phyloP scores from a whole-genome alignment of 805 yeast genomes.

The Pichia phayaonensis region DNA sequence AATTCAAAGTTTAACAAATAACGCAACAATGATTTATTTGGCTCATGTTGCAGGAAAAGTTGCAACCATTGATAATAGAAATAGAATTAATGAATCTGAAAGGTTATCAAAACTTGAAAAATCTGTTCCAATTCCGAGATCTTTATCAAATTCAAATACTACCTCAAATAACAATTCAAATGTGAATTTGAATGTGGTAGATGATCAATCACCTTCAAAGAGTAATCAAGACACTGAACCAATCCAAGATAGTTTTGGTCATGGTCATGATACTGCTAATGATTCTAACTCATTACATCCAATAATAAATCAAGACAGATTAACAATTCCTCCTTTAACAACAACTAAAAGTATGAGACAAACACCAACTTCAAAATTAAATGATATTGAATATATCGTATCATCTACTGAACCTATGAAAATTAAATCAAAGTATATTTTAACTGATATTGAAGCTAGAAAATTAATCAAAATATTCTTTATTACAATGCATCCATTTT shows the following conservation, averaged over 20 bases:
- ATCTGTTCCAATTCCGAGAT: slow-evolving; percentile 5
- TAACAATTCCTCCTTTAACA: slow-evolving; percentile 38
- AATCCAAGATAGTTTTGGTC: slow-evolving; percentile 23
- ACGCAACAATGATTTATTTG: slow-evolving; percentile 56
- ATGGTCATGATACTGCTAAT: slow-evolving; percentile 19
- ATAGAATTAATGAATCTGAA: slow-evolving; percentile 45
- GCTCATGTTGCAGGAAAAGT: slow-evolving; percentile 77
- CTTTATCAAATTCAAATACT: slow-evolving; percentile 1
- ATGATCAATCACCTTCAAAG: not conserved
- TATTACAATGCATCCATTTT: slow-evolving; percentile 78
- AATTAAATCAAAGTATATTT: slow-evolving; percentile 24
- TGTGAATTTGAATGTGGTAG: not conserved
- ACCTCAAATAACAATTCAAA: not conserved
- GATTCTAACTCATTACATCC: slow-evolving; percentile 17
- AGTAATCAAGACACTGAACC: slow-evolving; percentile 11
- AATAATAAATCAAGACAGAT: slow-evolving; percentile 21
- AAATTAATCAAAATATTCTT: slow-evolving; percentile 55
- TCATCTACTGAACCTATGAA: slow-evolving; percentile 11
- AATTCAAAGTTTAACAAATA: slow-evolving; percentile 15
- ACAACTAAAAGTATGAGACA: slow-evolving; percentile 38
- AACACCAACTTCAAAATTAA: slow-evolving; percentile 37
- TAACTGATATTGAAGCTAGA: slow-evolving; percentile 58
- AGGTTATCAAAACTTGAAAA: slow-evolving; percentile 41
- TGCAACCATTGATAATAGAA: slow-evolving; percentile 61
- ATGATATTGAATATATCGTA: slow-evolving; percentile 62